Evolutionary conservation across 192 early-diverging fungal genomes (phyloP).

Genomic region (Coemansia sp.): DNA sequence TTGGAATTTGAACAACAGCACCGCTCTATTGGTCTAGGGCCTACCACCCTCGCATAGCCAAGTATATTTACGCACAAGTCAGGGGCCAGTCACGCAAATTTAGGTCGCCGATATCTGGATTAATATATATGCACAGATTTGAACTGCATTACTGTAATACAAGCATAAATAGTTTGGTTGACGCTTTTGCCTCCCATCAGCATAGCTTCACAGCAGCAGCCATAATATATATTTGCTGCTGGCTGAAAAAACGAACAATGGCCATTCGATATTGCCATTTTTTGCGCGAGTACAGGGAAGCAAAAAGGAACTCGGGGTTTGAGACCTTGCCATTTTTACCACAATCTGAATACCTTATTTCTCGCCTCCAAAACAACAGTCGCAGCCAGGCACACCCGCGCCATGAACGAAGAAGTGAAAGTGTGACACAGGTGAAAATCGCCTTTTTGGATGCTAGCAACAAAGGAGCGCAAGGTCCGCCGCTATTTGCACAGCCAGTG

Average conservation of each 20-base stretch:
- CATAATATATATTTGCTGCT: no score
- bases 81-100: conserved; percentile 4
- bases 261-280: neutral
- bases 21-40: no score
- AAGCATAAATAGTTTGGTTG: neutral
- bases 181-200: neutral
- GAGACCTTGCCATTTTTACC: no score
- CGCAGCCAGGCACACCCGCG: neutral
- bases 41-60: no score
- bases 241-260: no score
- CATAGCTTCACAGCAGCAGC: neutral
- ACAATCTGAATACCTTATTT: no score
- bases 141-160: neutral
- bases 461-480: neutral
- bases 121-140: neutral
- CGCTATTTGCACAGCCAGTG: conserved; percentile 2
- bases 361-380: no score
- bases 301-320: neutral
- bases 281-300: neutral
- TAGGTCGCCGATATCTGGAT: neutral
- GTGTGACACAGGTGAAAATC: neutral
- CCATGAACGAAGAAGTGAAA: neutral
- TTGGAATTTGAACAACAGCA: no score
- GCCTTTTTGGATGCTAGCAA: neutral
- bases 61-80: neutral